Percentiles rank a stretch among this genome's conserved stretches.
Evolutionary conservation across 2,329 filamentous ascomycete genomes (phyloP).

Genomic region (Xylariales sp.): DNA sequence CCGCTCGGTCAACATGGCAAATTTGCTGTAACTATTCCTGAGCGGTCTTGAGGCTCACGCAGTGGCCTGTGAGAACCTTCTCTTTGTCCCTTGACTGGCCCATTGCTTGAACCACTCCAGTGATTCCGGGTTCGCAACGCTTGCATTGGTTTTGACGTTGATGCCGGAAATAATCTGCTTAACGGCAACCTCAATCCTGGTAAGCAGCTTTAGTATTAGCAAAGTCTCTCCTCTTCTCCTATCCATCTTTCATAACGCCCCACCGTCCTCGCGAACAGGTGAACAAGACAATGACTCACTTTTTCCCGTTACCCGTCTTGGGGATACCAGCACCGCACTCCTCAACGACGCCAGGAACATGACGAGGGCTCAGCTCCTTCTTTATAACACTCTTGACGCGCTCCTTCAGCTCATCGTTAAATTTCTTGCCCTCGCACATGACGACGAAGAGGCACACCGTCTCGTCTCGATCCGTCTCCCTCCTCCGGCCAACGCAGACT

Average conservation of each 20-base stretch:
- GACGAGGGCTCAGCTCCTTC: constrained; percentile 77
- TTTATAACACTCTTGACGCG: constrained; percentile 66
- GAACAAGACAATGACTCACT: too few species aligned
- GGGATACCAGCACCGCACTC: constrained; percentile 79
- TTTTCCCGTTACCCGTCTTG: constrained; percentile 92
- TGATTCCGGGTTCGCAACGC: constrained; percentile 87
- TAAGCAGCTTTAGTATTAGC: too few species aligned
- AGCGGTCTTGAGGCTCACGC: too few species aligned
- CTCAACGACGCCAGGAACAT: constrained; percentile 81
- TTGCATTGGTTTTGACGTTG: constrained; percentile 83
- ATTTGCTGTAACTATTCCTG: too few species aligned
- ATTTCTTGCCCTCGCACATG: constrained; percentile 55
- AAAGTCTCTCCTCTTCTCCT: too few species aligned
- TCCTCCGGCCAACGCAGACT: constrained; percentile 77
- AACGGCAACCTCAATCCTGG: constrained; percentile 87
- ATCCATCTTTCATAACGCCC: too few species aligned
- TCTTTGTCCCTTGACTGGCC: too few species aligned
- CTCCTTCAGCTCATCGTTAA: constrained; percentile 55
- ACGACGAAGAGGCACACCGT: constrained; percentile 86
- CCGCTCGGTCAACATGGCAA: too few species aligned
- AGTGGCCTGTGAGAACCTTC: too few species aligned
- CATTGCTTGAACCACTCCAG: constrained; percentile 84
- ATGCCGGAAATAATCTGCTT: constrained; percentile 92
- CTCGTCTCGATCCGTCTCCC: constrained; percentile 71
- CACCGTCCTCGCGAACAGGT: too few species aligned